Conservation (phyloP, 148 eudicot species). For the Rhododendron kiyosumense region DNA sequence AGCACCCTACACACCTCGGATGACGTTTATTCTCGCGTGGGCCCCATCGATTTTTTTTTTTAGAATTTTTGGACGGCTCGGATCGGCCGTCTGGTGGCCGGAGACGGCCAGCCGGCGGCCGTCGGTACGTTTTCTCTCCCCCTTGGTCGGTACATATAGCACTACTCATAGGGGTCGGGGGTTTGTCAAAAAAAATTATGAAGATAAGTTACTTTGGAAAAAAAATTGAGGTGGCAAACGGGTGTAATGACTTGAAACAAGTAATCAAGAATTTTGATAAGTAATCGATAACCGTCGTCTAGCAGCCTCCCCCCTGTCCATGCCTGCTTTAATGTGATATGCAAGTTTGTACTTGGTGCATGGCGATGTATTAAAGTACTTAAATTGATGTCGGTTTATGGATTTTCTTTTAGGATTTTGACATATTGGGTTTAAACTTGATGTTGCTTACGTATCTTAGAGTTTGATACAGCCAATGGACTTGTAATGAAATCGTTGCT, state of each 20-base stretch:
- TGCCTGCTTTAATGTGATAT: not conserved
- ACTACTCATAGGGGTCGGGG: not conserved
- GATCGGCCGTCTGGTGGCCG: too few species aligned
- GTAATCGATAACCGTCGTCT: not conserved
- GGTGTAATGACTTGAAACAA: not conserved
- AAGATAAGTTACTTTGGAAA: not conserved
- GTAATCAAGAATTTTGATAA: not conserved
- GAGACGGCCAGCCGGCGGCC: too few species aligned
- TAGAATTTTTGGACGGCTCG: too few species aligned
- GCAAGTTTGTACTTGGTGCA: not conserved
- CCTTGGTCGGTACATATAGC: too few species aligned
- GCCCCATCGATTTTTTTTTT: too few species aligned
- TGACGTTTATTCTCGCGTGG: too few species aligned
- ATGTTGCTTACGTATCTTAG: not conserved
- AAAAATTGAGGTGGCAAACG: not conserved
- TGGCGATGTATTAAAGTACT: not conserved
- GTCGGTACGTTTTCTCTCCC: too few species aligned
- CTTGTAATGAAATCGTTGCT: not conserved
- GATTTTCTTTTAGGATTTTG: not conserved
- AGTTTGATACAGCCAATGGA: not conserved
- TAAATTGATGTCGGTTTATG: not conserved
- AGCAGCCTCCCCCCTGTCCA: not conserved
- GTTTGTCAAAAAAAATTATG: not conserved
- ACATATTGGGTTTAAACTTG: not conserved
- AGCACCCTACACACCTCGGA: too few species aligned